A percentile compares a stretch with the other conserved stretches of the same genome.
Conservation (phyloP, 768 basidiomycete genomes). For the Gloeopeniophorella convolvens region DNA sequence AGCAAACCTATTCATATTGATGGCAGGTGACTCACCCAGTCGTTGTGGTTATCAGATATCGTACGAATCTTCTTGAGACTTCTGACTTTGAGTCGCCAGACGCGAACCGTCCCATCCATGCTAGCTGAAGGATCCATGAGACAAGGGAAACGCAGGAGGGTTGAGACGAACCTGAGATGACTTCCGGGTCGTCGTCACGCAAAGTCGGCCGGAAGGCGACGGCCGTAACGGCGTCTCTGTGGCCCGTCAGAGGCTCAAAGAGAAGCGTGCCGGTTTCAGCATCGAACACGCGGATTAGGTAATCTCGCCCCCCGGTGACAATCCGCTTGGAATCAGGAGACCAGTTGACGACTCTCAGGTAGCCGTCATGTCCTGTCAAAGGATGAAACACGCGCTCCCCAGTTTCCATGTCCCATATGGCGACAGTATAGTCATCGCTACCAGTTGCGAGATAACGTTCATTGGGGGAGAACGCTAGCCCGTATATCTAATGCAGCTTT, state of each 20-base stretch:
- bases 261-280: slow-evolving; percentile 7
- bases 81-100: background rate
- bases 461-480: slow-evolving; percentile 15
- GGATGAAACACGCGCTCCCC: slow-evolving; percentile 35
- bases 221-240: background rate
- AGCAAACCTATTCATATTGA: background rate
- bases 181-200: background rate
- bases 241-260: slow-evolving; percentile 1
- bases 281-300: slow-evolving; percentile 10
- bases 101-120: slow-evolving; percentile 8
- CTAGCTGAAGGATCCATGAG: slow-evolving; percentile 2
- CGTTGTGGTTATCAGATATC: background rate
- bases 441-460: slow-evolving; percentile 33
- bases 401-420: slow-evolving; percentile 39
- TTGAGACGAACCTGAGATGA: background rate
- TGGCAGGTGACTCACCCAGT: slow-evolving; percentile 2
- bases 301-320: slow-evolving; percentile 1
- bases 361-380: background rate
- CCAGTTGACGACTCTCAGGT: slow-evolving; percentile 7
- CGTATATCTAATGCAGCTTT: slow-evolving; percentile 1
- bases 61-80: background rate
- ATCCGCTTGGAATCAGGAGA: slow-evolving; percentile 9
- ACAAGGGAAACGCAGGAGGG: background rate
- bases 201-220: background rate
- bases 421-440: slow-evolving; percentile 41